These are phyloP conservation scores for Cladosporium colombiae DNA, from an alignment of 2,329 filamentous ascomycete genomes.

Conservation along the genomic window DNA sequence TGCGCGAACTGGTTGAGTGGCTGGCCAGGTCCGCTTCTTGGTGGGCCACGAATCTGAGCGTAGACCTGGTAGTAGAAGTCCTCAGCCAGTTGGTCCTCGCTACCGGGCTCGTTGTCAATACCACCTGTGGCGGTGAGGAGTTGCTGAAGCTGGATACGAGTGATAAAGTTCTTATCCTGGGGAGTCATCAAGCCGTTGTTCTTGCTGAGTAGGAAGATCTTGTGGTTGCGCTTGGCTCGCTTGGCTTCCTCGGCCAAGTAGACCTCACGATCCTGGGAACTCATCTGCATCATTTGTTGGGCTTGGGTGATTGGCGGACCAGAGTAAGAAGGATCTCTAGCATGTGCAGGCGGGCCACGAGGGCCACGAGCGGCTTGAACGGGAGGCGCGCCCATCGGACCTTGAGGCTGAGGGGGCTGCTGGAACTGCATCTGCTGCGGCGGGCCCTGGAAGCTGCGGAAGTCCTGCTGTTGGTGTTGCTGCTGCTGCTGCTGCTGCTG, in stretches of 20 bases:
- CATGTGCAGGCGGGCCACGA: slow-evolving; percentile 31
- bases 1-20: slow-evolving; percentile 95
- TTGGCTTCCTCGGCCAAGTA: slow-evolving; percentile 91
- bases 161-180: slow-evolving; percentile 99
- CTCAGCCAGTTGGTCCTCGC: slow-evolving; percentile 79
- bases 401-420: slow-evolving; percentile 28
- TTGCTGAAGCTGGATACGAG: slow-evolving; percentile 94
- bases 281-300: slow-evolving; percentile 72
- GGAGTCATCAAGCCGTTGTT: slow-evolving; percentile 98
- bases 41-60: slow-evolving; percentile 80
- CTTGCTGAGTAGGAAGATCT: slow-evolving; percentile 89
- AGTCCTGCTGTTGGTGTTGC: slow-evolving; percentile 29
- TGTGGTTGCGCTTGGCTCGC: slow-evolving; percentile 95
- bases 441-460: slow-evolving; percentile 27
- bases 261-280: slow-evolving; percentile 79
- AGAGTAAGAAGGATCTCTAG: slow-evolving; percentile 51
- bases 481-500: slow-evolving; percentile 25
- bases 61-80: slow-evolving; percentile 99
- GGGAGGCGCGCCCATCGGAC: slow-evolving; percentile 28
- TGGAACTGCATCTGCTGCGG: slow-evolving; percentile 30
- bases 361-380: slow-evolving; percentile 41
- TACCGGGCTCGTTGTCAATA: slow-evolving; percentile 69
- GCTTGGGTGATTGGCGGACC: slow-evolving; percentile 64
- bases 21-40: slow-evolving; percentile 87
- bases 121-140: slow-evolving; percentile 90